Evolutionary conservation across 129 eudicot genomes (phyloP).

Genomic region (Pseudognaphalium luteoalbum): DNA sequence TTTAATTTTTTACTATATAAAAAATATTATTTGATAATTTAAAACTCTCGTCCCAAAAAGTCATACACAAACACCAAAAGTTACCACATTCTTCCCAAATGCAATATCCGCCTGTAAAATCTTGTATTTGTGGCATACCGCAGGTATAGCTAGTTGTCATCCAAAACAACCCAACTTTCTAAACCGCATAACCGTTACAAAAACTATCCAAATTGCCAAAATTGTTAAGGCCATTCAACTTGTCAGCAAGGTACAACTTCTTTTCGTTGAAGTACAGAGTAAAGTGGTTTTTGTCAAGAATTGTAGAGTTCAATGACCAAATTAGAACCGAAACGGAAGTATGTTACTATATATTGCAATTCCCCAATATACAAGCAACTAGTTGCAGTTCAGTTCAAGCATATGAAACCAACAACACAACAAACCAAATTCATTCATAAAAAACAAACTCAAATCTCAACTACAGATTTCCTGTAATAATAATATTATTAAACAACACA

Average conservation of each 20-base stretch:
- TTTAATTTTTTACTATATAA: neutral
- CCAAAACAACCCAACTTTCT: neutral
- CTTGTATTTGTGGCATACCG: neutral
- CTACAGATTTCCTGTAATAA: neutral
- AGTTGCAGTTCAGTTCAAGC: neutral
- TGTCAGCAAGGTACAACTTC: neutral
- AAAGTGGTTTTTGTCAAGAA: neutral
- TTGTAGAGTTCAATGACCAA: neutral
- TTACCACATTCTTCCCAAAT: neutral
- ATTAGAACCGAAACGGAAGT: neutral
- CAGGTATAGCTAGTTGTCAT: neutral
- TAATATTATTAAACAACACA: neutral
- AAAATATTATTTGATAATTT: neutral
- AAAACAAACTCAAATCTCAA: neutral
- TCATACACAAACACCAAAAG: neutral
- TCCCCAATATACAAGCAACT: neutral
- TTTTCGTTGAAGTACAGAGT: neutral
- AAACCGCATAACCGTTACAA: neutral
- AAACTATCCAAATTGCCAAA: too few relatives aligned
- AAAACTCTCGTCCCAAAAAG: neutral
- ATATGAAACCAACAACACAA: constrained; percentile 1
- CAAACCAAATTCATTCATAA: neutral
- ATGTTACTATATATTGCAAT: neutral
- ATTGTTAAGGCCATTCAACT: neutral
- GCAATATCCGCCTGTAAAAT: neutral